Base-by-base conservation (phyloP, 345 rosid genomes). In the Aquilaria sinensis region DNA sequence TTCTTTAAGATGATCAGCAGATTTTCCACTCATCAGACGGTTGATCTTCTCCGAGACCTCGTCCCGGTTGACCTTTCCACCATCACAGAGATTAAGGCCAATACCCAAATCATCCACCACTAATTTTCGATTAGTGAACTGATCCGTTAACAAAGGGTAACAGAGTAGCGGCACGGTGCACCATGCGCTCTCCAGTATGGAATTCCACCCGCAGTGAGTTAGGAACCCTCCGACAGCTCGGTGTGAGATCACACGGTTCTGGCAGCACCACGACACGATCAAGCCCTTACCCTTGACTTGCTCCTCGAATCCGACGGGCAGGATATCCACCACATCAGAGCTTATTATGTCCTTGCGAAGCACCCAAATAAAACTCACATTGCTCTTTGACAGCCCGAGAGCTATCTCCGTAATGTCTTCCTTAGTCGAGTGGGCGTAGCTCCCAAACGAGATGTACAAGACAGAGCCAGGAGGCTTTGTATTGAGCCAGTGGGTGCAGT, bases 171-270 rank as follows among this genome's bases (percentile, higher is more conserved):
- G 97, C n/a, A 93, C 77, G 13, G 63, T 53, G 14, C 87, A 83
- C 96, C 98, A 89, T 48, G 76, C 66, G 14, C 87, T 78, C 62
- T 90, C 98, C 12, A 83, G 51, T 1, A 79, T 76, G 11, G 97
- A 93, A 53, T 93, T 87, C 96, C 98, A 89, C 5, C 97, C 96
- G 53, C 98, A 86, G 14, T 90, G 98, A 0, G 79, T 90, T 52
- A 88, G 68, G 73, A 93, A 87, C 37, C 92, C 98, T 63, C 97
- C 94, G 29, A 85, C 65, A 0, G 96, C 83, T 1, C 56, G 70
- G 57, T 93, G 92, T 45, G 83, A 58, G 67, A 90, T 15, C 34
- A 86, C 92, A 8, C 53, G 71, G 58, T 62, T 77, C 53, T 93
- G 97, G 61, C 75, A 60, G 62, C 98, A 90, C 94, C 98, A 93